These are phyloP conservation scores for Melocanna baccifera DNA, from an alignment of 176 grass and related monocot genomes.

Conservation along the genomic window DNA sequence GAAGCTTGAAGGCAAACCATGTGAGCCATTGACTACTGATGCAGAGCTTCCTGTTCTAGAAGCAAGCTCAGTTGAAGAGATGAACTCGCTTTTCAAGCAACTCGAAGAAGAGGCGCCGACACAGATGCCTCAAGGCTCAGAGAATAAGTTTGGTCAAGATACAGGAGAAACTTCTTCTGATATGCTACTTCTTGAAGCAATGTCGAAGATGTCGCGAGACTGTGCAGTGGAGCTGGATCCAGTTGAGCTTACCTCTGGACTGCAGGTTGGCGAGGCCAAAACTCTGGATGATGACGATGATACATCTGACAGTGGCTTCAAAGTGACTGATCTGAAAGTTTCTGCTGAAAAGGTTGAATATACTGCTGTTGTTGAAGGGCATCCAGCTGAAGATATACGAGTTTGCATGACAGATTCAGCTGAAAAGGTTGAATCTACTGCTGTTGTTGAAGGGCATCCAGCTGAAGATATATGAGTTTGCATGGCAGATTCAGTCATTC, in stretches of 20 bases:
- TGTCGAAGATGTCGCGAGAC: neutral
- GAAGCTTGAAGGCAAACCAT: neutral
- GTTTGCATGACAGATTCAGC: neutral
- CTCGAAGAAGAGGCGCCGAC: neutral
- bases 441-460: neutral
- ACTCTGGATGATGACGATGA: neutral
- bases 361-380: neutral
- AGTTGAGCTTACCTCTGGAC: neutral
- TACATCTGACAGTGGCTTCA: neutral
- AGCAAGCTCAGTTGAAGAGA: slow-evolving; percentile 19
- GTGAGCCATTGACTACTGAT: neutral
- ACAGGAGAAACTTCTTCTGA: neutral
- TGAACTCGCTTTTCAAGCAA: slow-evolving; percentile 18
- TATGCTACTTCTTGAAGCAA: slow-evolving; percentile 26
- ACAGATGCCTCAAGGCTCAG: neutral
- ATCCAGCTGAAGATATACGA: neutral
- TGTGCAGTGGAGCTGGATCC: neutral
- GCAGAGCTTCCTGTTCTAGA: slow-evolving; percentile 17
- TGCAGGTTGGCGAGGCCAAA: neutral
- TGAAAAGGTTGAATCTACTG: neutral
- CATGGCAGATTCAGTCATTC: neutral
- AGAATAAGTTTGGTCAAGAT: neutral
- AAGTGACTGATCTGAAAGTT: neutral
- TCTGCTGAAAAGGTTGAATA: neutral
- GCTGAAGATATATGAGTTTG: neutral